Percentiles rank a stretch among this genome's conserved stretches.
Evolutionary conservation across 257 asterid species (phyloP).

Genomic region (Craterostigma plantagineum): DNA sequence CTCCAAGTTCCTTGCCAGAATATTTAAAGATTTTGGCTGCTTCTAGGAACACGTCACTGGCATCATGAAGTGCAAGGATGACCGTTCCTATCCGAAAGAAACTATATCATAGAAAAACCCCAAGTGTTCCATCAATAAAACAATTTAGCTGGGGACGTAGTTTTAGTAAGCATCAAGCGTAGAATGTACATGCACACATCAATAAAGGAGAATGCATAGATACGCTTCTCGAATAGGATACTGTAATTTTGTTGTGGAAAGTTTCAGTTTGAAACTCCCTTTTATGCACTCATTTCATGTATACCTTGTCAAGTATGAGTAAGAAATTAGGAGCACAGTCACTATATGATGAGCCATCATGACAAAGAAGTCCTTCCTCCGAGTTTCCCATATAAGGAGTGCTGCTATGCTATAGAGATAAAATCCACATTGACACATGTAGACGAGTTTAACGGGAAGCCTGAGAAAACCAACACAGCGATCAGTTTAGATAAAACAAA

Average conservation of each 20-base stretch:
- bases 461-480: slow-evolving; percentile 15
- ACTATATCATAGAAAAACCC: slow-evolving; percentile 15
- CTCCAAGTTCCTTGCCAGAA: slow-evolving; percentile 70
- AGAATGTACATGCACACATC: too few relatives aligned
- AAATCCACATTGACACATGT: slow-evolving; percentile 82
- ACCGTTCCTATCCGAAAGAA: slow-evolving; percentile 73
- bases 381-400: slow-evolving; percentile 70
- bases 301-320: slow-evolving; percentile 51
- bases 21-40: slow-evolving; percentile 89
- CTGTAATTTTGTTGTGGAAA: too few relatives aligned
- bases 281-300: not conserved
- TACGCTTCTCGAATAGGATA: not conserved
- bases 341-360: slow-evolving; percentile 75
- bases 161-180: too few relatives aligned
- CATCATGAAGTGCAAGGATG: slow-evolving; percentile 83
- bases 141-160: not conserved
- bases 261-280: too few relatives aligned
- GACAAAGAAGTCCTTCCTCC: slow-evolving; percentile 63
- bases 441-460: slow-evolving; percentile 35
- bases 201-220: not conserved
- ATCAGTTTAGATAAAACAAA: not conserved
- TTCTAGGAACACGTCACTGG: slow-evolving; percentile 85
- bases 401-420: slow-evolving; percentile 55
- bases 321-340: slow-evolving; percentile 46
- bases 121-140: not conserved